Evolutionary conservation across 2,329 filamentous ascomycete species (phyloP).

Genomic region (Gremmenia infestans): DNA sequence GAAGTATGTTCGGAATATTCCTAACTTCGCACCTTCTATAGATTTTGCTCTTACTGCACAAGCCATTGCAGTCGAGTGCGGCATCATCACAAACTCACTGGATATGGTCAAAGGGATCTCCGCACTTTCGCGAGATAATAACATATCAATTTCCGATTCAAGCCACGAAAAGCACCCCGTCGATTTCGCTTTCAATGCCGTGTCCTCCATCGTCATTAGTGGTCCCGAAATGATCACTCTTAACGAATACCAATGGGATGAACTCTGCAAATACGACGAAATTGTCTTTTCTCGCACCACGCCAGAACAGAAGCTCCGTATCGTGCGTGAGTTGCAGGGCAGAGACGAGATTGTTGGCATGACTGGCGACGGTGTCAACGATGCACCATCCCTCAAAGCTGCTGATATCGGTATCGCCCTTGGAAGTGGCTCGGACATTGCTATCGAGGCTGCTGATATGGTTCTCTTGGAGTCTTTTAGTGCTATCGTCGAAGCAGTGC

Average conservation of each 20-base stretch:
- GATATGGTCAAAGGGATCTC: constrained; percentile 48
- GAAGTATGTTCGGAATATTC: neutral
- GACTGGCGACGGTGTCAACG: constrained; percentile 41
- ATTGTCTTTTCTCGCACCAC: constrained; percentile 74
- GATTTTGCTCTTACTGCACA: constrained; percentile 72
- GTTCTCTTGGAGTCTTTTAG: constrained; percentile 52
- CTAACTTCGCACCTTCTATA: constrained; percentile 34
- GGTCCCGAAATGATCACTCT: constrained; percentile 62
- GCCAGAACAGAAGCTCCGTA: constrained; percentile 73
- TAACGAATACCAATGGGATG: constrained; percentile 64
- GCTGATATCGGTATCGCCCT: constrained; percentile 54
- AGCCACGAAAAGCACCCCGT: constrained; percentile 7
- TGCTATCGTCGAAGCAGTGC: constrained; percentile 46
- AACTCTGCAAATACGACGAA: constrained; percentile 60
- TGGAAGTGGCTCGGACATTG: constrained; percentile 59
- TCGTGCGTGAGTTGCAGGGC: constrained; percentile 68
- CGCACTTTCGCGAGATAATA: constrained; percentile 31
- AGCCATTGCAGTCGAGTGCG: constrained; percentile 67
- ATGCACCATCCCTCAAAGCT: constrained; percentile 46
- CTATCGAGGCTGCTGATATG: constrained; percentile 54
- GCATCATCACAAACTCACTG: constrained; percentile 56
- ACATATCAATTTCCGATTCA: constrained; percentile 11
- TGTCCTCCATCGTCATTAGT: constrained; percentile 54
- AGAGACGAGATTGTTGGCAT: constrained; percentile 48
- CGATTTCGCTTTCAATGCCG: constrained; percentile 4